Evolutionary conservation across 1,139 yeast genomes (phyloP).

Genomic region (Blastobotrys elegans): DNA sequence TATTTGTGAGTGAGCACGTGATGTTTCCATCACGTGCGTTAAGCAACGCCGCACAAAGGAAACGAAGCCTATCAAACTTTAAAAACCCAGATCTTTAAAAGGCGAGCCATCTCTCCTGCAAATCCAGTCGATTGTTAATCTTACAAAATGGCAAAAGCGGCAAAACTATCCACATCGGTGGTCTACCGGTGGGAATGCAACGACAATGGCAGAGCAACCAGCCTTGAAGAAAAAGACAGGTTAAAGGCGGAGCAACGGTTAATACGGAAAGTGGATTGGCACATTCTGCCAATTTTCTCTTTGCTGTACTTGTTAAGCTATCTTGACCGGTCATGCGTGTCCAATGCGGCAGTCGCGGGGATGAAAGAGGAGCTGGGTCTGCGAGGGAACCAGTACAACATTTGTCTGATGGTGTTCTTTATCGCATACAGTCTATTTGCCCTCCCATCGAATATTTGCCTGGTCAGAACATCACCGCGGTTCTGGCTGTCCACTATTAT

Average conservation of each 20-base stretch:
- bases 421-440: constrained; percentile 69
- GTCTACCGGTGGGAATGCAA: too few relatives aligned
- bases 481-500: constrained; percentile 56
- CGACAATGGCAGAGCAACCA: too few relatives aligned
- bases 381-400: constrained; percentile 45
- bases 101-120: too few relatives aligned
- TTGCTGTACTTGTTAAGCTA: constrained; percentile 63
- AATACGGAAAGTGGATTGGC: constrained; percentile 48
- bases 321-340: constrained; percentile 67
- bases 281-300: constrained; percentile 68
- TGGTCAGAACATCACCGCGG: constrained; percentile 60
- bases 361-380: constrained; percentile 28
- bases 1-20: too few relatives aligned
- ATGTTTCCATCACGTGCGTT: too few relatives aligned
- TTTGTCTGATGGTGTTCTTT: constrained; percentile 58
- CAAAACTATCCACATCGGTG: too few relatives aligned
- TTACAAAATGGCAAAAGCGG: too few relatives aligned
- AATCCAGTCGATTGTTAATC: too few relatives aligned
- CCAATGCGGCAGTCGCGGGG: constrained; percentile 70
- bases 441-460: constrained; percentile 57
- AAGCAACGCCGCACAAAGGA: too few relatives aligned
- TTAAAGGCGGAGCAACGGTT: neutral
- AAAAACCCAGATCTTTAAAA: too few relatives aligned
- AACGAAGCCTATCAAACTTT: too few relatives aligned
- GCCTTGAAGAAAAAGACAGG: neutral